phyloP scores from a whole-genome alignment of 129 eudicot species.

The Daucus carota region DNA sequence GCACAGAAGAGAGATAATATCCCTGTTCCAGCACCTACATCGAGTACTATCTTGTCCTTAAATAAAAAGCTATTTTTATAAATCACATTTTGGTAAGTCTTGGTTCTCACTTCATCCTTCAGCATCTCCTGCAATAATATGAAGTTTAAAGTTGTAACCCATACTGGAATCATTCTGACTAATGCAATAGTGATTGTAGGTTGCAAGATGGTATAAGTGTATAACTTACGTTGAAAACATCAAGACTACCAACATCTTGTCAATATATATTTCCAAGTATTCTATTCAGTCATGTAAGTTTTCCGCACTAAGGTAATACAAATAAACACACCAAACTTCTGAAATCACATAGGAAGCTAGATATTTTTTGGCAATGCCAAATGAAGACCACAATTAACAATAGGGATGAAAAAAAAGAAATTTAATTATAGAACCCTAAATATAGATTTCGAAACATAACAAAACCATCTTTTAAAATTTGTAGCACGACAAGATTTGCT shows the following conservation, averaged over 20 bases:
- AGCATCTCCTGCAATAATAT: conserved; percentile 74
- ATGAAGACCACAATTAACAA: not conserved
- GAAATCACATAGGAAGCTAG: not conserved
- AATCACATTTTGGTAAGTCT: conserved; percentile 86
- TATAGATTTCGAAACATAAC: not conserved
- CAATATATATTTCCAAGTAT: not conserved
- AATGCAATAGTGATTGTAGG: not conserved
- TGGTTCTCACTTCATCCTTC: conserved; percentile 87
- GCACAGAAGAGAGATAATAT: conserved; percentile 97
- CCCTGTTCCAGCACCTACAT: conserved; percentile 96
- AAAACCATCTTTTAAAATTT: not conserved
- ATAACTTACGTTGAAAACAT: not conserved
- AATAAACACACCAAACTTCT: not conserved
- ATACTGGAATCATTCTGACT: not conserved
- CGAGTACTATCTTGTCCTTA: conserved; percentile 92
- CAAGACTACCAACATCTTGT: not conserved
- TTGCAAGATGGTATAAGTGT: not conserved
- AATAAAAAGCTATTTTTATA: conserved; percentile 68
- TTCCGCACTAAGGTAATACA: not conserved
- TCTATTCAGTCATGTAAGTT: not conserved
- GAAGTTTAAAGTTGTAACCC: not conserved
- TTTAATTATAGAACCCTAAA: not conserved
- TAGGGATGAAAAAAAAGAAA: not conserved
- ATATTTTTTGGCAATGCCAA: not conserved
- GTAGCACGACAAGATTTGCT: not conserved